Base-by-base conservation (phyloP, 257 asterid genomes). In the Pogostemon cablin region DNA sequence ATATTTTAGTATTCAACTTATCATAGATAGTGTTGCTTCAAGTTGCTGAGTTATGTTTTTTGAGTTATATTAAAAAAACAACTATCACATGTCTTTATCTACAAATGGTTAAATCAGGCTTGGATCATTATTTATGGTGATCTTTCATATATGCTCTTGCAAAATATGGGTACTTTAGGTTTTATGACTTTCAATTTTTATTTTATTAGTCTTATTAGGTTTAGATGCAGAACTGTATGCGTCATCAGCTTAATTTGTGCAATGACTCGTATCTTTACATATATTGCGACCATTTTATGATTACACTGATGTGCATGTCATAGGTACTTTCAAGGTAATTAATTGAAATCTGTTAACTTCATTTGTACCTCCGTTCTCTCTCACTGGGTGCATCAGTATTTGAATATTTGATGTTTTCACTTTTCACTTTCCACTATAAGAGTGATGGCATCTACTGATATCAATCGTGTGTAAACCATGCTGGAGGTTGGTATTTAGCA, bases 151-250 rank as follows among this genome's bases (percentile, higher is more conserved):
- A 35, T 57, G 10, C 34, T 35, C 53, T 25, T 37, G 6, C 10
- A 3, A 37, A 8, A 57, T 12, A 8, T 43, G 52, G 65, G 12
- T 3, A 38, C 66, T 11, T 41, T 49, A 8, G 48, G 17, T 64
- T 25, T 64, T 41, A 67, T 42, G 39, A 40, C 65, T 38, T 25
- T 25, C 32, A 9, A 6, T 57, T 46, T 44, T 55, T 7, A 11
- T 67, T 11, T 74, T 9, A 40, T 59, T 59, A 47, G 15, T 20
- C 39, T 37, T 65, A 20, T 20, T 25, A 5, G 20, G 7, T 38
- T 72, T 25, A 42, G 55, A 49, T 72, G 41, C 46, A 53, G 7
- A 43, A 72, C 40, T 62, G 65, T 66, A 43, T 55, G 38, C 54
- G 25, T 20, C 25, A 20, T 20, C 25, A 20, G 7, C 55, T 32